phyloP scores from a whole-genome alignment of 441 rosid genomes.

The Gossypium gossypioides region DNA sequence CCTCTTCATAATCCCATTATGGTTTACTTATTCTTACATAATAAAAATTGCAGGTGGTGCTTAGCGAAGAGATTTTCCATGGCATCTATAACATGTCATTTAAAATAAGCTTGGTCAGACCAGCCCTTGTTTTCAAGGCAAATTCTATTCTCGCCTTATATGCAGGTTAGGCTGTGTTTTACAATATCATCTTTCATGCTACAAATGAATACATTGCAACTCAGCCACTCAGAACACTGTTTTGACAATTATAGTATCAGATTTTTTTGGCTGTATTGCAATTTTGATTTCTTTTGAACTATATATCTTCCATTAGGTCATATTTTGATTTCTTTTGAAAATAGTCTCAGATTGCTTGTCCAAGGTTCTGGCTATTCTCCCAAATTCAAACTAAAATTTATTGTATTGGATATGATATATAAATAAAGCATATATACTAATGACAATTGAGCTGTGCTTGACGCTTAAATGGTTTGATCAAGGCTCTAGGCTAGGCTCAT shows the following conservation, averaged over 20 bases:
- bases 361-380: neutral
- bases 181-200: neutral
- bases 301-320: neutral
- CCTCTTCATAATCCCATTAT: neutral
- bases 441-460: neutral
- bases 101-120: slow-evolving; percentile 55
- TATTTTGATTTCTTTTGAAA: neutral
- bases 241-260: neutral
- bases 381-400: neutral
- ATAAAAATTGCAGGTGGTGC: slow-evolving; percentile 38
- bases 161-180: slow-evolving; percentile 34
- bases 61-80: slow-evolving; percentile 59
- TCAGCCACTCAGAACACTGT: neutral
- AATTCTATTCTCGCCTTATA: slow-evolving; percentile 49
- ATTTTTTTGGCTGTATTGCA: neutral
- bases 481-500: neutral
- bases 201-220: neutral
- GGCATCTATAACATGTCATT: slow-evolving; percentile 47
- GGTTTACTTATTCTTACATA: neutral
- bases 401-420: neutral
- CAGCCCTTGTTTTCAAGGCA: slow-evolving; percentile 43
- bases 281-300: neutral
- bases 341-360: neutral
- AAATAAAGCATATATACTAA: neutral
- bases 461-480: neutral